Conservation (phyloP, 2,329 filamentous ascomycete genomes). For the Arthroderma sp. region DNA sequence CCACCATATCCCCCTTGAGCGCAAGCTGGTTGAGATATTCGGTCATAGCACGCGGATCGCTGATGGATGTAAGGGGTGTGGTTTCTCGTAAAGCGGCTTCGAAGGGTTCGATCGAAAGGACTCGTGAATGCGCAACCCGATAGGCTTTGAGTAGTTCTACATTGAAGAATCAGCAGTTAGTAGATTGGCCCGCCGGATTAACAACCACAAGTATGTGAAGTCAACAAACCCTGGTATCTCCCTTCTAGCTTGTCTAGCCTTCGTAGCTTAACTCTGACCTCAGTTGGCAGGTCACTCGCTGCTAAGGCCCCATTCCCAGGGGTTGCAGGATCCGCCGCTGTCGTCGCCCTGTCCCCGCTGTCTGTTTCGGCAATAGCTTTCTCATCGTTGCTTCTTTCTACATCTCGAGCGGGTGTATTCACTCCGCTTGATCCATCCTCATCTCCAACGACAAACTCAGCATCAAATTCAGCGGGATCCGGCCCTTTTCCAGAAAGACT, state of each 20-base stretch:
- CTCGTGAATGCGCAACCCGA: constrained; percentile 74
- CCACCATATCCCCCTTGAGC: constrained; percentile 77
- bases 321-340: constrained; percentile 13
- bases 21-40: constrained; percentile 85
- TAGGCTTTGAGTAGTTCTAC: constrained; percentile 82
- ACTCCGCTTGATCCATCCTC: constrained; percentile 54
- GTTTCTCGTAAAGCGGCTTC: constrained; percentile 83
- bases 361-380: constrained; percentile 15
- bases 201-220: background rate
- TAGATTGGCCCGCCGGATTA: background rate
- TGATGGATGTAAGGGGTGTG: constrained; percentile 79
- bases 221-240: constrained; percentile 60
- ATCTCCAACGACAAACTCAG: constrained; percentile 75
- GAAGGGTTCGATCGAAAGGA: constrained; percentile 81
- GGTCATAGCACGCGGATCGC: constrained; percentile 67
- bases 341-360: constrained; percentile 7
- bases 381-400: constrained; percentile 13
- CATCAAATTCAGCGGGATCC: constrained; percentile 78
- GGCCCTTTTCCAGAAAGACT: constrained; percentile 43
- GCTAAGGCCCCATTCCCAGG: constrained; percentile 5
- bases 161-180: constrained; percentile 5
- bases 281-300: constrained; percentile 50
- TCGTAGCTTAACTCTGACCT: constrained; percentile 61
- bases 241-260: constrained; percentile 83
- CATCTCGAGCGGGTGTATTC: constrained; percentile 38